Base-by-base conservation (phyloP, 371 early-diverging fungal genomes). In the Funneliformis caledonium region DNA sequence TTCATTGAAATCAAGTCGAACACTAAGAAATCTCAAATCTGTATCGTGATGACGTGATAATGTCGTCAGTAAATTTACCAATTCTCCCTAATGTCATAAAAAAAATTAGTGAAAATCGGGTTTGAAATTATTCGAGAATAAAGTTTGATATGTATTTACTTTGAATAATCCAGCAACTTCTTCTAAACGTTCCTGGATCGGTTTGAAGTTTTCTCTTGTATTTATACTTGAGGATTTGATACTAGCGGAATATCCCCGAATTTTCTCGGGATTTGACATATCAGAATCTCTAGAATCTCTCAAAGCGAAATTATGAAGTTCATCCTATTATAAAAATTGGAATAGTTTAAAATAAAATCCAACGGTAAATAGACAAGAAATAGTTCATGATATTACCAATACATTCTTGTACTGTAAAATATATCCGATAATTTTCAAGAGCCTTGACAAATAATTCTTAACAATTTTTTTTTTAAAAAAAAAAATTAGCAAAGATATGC, bases 1-100 rank as follows among this genome's bases (percentile, higher is more conserved):
- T 78, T 91, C 91, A 83, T 96, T 97, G 83, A 93, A 97, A 83
- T 97, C 92, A 62, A 96, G 85, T 1, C 96, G 88, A 84, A 93
- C 84, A 82, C 90, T 84, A 85, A 91, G 82, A 85, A 93, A 85
- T 87, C 89, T 83, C 33, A 95, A 83, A 81, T 94, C 93, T 60
- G 91, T 90, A 62, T 94, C 94, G 26, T 91, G 87, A 78, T 90
- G 91, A 14, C 89, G 88, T 64, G 91, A 85, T 47, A 97, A 85
- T 4, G 85, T 85, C 4, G 85, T 84, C 81, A 96, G 79, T 33
- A 93, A 70, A 14, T 82, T 86, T 8, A 83, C 84, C 22, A 94
- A 80, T 56, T 89, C 86, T 4, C 83, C 83, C 84, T 89, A 82
- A 79, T 86, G 88, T 78, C 81, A 80, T 72, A 80, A 81, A 11